phyloP scores from a whole-genome alignment of 2,329 filamentous ascomycete species.

The Pyrenophora seminiperda region DNA sequence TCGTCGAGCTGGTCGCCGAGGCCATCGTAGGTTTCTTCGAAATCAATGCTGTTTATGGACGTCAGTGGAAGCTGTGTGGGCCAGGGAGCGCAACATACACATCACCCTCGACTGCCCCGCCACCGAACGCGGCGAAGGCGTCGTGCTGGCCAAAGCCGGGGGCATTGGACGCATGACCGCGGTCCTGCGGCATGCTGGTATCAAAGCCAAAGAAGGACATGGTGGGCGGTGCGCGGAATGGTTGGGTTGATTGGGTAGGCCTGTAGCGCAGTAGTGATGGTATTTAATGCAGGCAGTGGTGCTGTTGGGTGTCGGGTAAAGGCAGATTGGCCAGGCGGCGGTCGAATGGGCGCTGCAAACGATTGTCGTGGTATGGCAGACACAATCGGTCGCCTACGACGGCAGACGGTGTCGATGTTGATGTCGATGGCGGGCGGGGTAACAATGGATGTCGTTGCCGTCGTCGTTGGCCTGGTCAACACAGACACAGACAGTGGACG shows the following conservation, averaged over 20 bases:
- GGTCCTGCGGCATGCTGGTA: conserved; percentile 66
- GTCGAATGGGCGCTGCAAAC: conserved; percentile 6
- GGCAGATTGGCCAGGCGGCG: conserved; percentile 2
- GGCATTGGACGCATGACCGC: conserved; percentile 68
- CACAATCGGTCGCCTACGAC: neutral
- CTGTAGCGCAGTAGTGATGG: conserved; percentile 1
- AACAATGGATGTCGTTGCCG: conserved; percentile 1
- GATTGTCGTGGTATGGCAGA: neutral
- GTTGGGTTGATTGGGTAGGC: conserved; percentile 7
- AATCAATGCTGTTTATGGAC: conserved; percentile 71
- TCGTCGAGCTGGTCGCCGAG: conserved; percentile 90
- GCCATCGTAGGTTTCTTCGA: conserved; percentile 97
- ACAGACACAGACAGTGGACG: neutral
- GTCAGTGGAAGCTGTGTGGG: conserved; percentile 48
- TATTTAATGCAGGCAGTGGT: conserved; percentile 21
- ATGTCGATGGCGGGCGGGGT: neutral
- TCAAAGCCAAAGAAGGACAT: conserved; percentile 97
- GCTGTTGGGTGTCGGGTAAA: conserved; percentile 22
- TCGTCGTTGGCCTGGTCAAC: conserved; percentile 7
- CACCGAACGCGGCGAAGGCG: conserved; percentile 83
- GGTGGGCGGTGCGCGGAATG: conserved; percentile 23
- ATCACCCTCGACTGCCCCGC: conserved; percentile 62
- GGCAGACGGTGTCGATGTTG: neutral
- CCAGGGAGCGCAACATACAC: conserved; percentile 52
- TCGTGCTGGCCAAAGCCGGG: conserved; percentile 87